Evolutionary conservation across 495 filamentous ascomycete species (phyloP).

Genomic region (Daldinia bambusicola): DNA sequence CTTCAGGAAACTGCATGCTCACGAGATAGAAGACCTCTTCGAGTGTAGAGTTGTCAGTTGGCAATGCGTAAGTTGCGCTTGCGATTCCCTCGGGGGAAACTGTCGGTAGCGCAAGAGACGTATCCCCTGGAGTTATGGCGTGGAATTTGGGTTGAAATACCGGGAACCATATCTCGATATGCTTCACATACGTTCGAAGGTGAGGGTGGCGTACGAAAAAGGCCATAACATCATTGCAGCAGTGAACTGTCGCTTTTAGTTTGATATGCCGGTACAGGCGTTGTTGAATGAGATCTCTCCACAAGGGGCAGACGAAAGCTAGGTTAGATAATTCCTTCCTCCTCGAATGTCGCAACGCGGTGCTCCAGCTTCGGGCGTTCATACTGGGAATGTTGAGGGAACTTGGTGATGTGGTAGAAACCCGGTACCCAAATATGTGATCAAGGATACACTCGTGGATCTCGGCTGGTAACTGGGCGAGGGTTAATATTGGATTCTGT

Average conservation of each 20-base stretch:
- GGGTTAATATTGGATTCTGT: constrained; percentile 48
- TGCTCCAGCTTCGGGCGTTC: constrained; percentile 68
- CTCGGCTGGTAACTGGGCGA: constrained; percentile 71
- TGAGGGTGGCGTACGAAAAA: constrained; percentile 70
- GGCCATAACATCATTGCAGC: constrained; percentile 61
- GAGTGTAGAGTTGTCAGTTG: constrained; percentile 71
- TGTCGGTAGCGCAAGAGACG: constrained; percentile 57
- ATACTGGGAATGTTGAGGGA: constrained; percentile 57
- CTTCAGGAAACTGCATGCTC: constrained; percentile 65
- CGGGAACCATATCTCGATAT: constrained; percentile 79
- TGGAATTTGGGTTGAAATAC: constrained; percentile 69
- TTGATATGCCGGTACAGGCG: constrained; percentile 79
- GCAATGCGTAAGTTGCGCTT: constrained; percentile 63
- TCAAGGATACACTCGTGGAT: constrained; percentile 78
- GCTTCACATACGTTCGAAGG: constrained; percentile 70
- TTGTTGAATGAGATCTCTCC: constrained; percentile 72
- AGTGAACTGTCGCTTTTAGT: constrained; percentile 72
- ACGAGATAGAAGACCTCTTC: constrained; percentile 73
- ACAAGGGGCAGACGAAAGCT: constrained; percentile 68
- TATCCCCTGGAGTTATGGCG: constrained; percentile 43
- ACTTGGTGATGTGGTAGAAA: constrained; percentile 65
- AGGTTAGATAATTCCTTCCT: constrained; percentile 72
- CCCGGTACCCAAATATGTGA: constrained; percentile 72
- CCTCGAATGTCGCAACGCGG: constrained; percentile 71
- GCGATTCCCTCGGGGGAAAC: constrained; percentile 60